Evolutionary conservation across 2,329 filamentous ascomycete species (phyloP), one percentile per base, ranked within the genome.

Genomic region (Gaeumannomyces sp.): DNA sequence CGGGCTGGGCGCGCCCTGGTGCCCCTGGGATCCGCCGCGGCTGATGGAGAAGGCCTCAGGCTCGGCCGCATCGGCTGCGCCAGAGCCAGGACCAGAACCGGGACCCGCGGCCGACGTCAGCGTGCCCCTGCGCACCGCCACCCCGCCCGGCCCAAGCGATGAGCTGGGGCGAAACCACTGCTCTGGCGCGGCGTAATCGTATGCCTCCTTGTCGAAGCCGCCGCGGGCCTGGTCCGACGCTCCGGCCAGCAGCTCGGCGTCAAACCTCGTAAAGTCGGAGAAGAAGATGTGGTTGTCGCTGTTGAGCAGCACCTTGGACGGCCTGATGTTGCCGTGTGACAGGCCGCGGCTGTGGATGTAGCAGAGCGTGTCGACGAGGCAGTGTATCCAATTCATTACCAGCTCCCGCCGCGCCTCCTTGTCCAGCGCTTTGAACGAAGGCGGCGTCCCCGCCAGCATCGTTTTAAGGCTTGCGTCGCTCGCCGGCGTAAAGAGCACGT

Each of bases 141-240:
- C 29, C 2, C 35, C 60, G 25, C 35, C 27, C 50, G 63, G 14
- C 4, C 31, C 31, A 14, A 31, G n/a, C 11, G 59, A 62, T 14
- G 56, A 57, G 27, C 75, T 73, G 28, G 78, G 78, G 56, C 76
- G 80, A 71, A 77, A 79, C 79, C 84, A 84, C 64, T 85, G 81
- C 71, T 93, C 90, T 1, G 90, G 90, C 0, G 90, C 87, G 1
- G 85, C 85, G 71, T 92, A 92, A 70, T 91, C 86, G 74, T 92
- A 92, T 11, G 80, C 79, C 72, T 92, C 90, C 67, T 87, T 86
- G 69, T 90, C 87, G 67, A 89, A 86, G 3, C 76, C 79, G 65
- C 81, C 80, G n/a, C 76, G 73, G 11, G 72, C 72, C 76, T 69
- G 78, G 22, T n/a, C 45, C 45, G 45, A n/a, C 66, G 70, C 79